Conservation (phyloP, 1,284 basidiomycete genomes). For the Malassezia vespertilionis region DNA sequence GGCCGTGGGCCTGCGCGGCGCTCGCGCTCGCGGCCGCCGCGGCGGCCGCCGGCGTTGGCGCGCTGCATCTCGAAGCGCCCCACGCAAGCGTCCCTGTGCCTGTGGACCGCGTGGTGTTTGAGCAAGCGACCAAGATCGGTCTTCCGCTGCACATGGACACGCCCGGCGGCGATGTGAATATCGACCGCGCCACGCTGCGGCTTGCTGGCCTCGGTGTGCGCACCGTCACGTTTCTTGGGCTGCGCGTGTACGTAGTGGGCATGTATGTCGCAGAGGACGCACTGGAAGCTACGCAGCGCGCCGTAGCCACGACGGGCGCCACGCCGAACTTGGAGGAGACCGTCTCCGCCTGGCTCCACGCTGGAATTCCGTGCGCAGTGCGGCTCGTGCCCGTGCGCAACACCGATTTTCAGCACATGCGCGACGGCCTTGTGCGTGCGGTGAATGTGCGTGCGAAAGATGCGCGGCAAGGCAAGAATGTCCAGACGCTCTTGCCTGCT, state of each 20-base stretch:
- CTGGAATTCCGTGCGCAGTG: constrained; percentile 23
- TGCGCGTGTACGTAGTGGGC: constrained; percentile 72
- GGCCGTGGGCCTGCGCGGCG: neutral
- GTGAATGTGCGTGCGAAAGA: constrained; percentile 58
- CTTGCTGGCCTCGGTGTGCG: constrained; percentile 71
- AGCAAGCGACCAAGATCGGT: constrained; percentile 3
- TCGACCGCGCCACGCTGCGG: constrained; percentile 49
- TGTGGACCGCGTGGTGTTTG: constrained; percentile 2
- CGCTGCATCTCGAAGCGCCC: constrained; percentile 7
- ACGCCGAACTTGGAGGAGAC: constrained; percentile 17
- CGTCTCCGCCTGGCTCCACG: constrained; percentile 21
- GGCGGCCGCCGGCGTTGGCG: neutral
- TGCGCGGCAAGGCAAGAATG: constrained; percentile 31
- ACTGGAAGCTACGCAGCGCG: neutral
- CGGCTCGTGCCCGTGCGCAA: constrained; percentile 61
- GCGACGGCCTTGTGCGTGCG: constrained; percentile 69
- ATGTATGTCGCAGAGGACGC: constrained; percentile 64
- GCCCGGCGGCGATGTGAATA: neutral
- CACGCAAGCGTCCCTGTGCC: neutral
- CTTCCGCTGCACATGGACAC: neutral
- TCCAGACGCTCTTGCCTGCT: neutral
- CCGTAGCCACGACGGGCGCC: neutral
- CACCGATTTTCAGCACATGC: constrained; percentile 68
- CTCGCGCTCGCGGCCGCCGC: neutral
- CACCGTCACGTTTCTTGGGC: constrained; percentile 66